phyloP scores from a whole-genome alignment of 768 basidiomycete genomes.

The Russula foetens region DNA sequence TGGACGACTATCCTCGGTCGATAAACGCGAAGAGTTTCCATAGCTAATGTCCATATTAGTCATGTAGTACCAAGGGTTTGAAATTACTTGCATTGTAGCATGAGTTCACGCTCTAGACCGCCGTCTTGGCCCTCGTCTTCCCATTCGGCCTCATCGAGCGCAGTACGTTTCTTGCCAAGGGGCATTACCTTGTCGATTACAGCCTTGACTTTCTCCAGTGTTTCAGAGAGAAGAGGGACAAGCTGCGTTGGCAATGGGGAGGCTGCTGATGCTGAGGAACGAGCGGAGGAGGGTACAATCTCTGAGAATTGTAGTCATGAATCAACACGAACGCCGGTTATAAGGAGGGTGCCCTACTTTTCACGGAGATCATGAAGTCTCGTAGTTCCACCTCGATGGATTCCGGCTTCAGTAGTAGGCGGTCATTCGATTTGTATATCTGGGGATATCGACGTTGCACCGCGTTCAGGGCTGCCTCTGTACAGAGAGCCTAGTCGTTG shows the following conservation, averaged over 20 bases:
- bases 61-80: neutral
- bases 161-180: conserved; percentile 67
- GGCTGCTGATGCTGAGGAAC: conserved; percentile 82
- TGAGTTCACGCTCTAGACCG: conserved; percentile 82
- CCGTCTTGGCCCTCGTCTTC: conserved; percentile 78
- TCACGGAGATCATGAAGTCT: conserved; percentile 96
- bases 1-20: conserved; percentile 81
- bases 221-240: conserved; percentile 59
- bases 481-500: conserved; percentile 75
- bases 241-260: conserved; percentile 81
- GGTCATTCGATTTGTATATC: conserved; percentile 87
- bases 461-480: conserved; percentile 93
- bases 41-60: conserved; percentile 42
- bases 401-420: conserved; percentile 77
- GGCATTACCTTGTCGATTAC: conserved; percentile 74
- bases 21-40: conserved; percentile 87
- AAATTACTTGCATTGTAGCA: conserved; percentile 64
- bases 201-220: conserved; percentile 62
- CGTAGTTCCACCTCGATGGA: conserved; percentile 76
- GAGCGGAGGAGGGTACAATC: conserved; percentile 88
- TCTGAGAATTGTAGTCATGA: conserved; percentile 38
- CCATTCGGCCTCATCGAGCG: conserved; percentile 92
- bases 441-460: conserved; percentile 95
- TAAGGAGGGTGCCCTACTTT: conserved; percentile 52
- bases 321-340: neutral